A percentile compares a stretch with the other conserved stretches of the same genome.
Conservation (phyloP, 2,329 filamentous ascomycete species). For the Nectriaceae sp. region DNA sequence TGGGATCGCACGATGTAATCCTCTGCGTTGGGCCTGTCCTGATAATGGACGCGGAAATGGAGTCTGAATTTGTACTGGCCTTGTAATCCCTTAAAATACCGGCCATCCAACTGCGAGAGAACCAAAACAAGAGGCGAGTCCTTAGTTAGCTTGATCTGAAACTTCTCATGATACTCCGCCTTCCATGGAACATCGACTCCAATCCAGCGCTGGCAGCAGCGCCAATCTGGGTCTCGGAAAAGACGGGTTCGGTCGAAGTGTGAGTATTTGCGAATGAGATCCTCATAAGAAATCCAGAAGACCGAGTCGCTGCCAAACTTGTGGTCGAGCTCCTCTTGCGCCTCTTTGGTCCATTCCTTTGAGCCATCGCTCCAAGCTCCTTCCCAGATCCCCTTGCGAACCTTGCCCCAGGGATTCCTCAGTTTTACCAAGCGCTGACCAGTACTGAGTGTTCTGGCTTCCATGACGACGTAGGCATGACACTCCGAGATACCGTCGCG, state of each 20-base stretch:
- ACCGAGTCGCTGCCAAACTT: conserved; percentile 63
- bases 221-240: conserved; percentile 60
- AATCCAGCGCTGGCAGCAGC: conserved; percentile 60
- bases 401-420: conserved; percentile 63
- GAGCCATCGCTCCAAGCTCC: conserved; percentile 62
- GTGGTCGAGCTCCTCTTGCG: conserved; percentile 57
- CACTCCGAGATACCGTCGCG: conserved; percentile 60
- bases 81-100: conserved; percentile 62
- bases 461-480: conserved; percentile 64
- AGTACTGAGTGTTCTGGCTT: conserved; percentile 52
- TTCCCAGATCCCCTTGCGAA: conserved; percentile 60
- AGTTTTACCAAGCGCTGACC: conserved; percentile 59
- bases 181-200: conserved; percentile 65
- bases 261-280: conserved; percentile 63
- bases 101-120: conserved; percentile 61
- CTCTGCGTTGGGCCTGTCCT: conserved; percentile 51
- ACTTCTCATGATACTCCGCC: conserved; percentile 62
- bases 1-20: conserved; percentile 63
- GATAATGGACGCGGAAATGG: conserved; percentile 52
- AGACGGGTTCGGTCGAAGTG: conserved; percentile 64
- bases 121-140: conserved; percentile 61
- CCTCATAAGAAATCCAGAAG: conserved; percentile 65
- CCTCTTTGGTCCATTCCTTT: conserved; percentile 61
- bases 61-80: conserved; percentile 58
- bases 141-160: conserved; percentile 57